Evolutionary conservation across 495 filamentous ascomycete genomes (phyloP).

Genomic region (Neurospora sp.): DNA sequence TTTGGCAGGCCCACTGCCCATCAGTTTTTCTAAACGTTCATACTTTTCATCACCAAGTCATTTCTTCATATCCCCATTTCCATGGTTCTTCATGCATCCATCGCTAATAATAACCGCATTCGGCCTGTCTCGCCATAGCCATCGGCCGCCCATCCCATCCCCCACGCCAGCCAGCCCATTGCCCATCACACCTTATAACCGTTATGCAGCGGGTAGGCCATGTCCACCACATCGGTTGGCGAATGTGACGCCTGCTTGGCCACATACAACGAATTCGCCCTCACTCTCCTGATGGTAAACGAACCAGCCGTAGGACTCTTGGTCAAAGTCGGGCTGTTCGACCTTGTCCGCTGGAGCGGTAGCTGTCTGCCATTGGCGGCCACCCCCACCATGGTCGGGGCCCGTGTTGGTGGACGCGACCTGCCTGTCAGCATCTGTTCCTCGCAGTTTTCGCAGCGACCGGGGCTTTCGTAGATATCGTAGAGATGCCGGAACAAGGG

Average conservation of each 20-base stretch:
- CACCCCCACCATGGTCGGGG: not conserved
- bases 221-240: not conserved
- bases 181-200: not conserved
- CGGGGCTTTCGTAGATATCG: conserved; percentile 13
- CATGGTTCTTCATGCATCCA: not conserved
- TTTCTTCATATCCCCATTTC: not conserved
- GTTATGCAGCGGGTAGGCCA: not conserved
- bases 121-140: not conserved
- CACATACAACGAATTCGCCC: not conserved
- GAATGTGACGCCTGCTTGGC: not conserved
- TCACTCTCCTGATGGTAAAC: not conserved
- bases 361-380: not conserved
- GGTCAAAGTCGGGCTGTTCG: not conserved
- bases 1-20: not conserved
- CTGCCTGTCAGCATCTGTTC: conserved; percentile 13
- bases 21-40: not conserved
- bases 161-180: not conserved
- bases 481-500: conserved; percentile 21
- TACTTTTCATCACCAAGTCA: not conserved
- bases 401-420: conserved; percentile 1
- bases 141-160: not conserved
- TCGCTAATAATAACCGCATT: not conserved
- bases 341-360: not conserved
- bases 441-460: conserved; percentile 19
- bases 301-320: not conserved